These are phyloP conservation scores for Quercus aquifolioides DNA, from an alignment of 306 rosid species.

Conservation along the genomic window DNA sequence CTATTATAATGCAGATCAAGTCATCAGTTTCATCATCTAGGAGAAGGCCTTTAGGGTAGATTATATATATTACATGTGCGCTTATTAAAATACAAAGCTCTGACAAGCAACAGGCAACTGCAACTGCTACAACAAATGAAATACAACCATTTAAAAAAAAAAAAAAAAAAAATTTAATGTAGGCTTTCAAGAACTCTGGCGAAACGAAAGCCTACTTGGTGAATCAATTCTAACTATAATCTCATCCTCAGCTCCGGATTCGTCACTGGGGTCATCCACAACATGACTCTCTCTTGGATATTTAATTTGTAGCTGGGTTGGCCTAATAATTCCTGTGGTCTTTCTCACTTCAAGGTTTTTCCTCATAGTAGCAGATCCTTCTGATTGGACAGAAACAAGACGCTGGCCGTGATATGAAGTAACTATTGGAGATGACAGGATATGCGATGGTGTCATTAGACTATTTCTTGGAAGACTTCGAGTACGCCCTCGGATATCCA, in stretches of 20 bases:
- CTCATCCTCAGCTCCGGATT: too few species aligned
- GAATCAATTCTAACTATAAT: constrained; percentile 81
- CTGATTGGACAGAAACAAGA: constrained; percentile 61
- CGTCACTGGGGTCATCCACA: constrained; percentile 65
- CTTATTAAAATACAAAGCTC: not conserved
- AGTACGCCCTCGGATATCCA: constrained; percentile 18
- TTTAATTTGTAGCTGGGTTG: constrained; percentile 27
- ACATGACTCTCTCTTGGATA: constrained; percentile 11
- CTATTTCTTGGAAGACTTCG: constrained; percentile 36
- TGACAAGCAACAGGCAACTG: not conserved
- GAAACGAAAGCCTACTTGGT: constrained; percentile 84
- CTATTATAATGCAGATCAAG: not conserved
- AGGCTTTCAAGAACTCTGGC: constrained; percentile 30
- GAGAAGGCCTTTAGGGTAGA: not conserved
- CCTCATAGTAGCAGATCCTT: constrained; percentile 48
- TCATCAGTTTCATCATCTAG: not conserved
- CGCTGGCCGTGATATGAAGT: constrained; percentile 23
- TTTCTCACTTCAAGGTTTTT: constrained; percentile 37
- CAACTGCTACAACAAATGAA: not conserved
- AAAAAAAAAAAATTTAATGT: too few species aligned
- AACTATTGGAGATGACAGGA: constrained; percentile 54
- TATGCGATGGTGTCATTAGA: constrained; percentile 33
- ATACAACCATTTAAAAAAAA: not conserved
- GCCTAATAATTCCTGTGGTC: constrained; percentile 21
- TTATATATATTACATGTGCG: not conserved